Evolutionary conservation across 148 eudicot genomes (phyloP), one percentile per base, ranked within the genome.

Genomic region (Rhododendron ovatum): DNA sequence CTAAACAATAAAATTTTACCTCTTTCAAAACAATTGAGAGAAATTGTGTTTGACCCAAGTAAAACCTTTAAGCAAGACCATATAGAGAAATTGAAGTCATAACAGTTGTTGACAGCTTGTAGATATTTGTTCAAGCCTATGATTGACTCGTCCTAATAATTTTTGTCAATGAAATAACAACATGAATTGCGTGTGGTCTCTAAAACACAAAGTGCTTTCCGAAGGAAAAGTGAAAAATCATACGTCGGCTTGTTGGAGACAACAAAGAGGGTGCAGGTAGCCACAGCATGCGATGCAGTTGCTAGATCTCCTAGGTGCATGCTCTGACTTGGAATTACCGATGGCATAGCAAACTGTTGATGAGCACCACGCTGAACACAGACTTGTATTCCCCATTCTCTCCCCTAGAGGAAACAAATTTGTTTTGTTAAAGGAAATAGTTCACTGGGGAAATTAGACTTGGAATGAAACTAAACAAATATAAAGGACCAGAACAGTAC

Each of bases 231-330:
- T 51, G 7, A 39, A 17, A 41, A 39, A 7, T 43, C 7, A 82
- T 91, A 90, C 99, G 98, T 93, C 69, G 98, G 99, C 89, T 95
- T 95, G 91, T 95, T 95, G 87, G 90, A 97, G 83, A 97, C 99
- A 85, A 93, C 95, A 85, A 97, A 95, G 63, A 80, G 87, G 45
- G 95, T 93, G 30, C 86, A 85, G 45, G 95, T 93, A 51, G 90
- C 57, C 61, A 94, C 86, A 67, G 99, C 98, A 87, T 97, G 99
- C 82, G 94, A 93, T 84, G 99, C 98, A 65, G 99, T 97, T 50
- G 99, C 99, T 84, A 97, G 98, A 65, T 95, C 98, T 88, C 99
- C 99, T 22, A 95, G 90, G 86, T 94, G 99, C 99, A 97, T 97
- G 89, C 98, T 97, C 84, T 95, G 96, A 84, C 98, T 93, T 28